Conservation (phyloP, 2,329 filamentous ascomycete species). For the Colletotrichum chlorophyti region DNA sequence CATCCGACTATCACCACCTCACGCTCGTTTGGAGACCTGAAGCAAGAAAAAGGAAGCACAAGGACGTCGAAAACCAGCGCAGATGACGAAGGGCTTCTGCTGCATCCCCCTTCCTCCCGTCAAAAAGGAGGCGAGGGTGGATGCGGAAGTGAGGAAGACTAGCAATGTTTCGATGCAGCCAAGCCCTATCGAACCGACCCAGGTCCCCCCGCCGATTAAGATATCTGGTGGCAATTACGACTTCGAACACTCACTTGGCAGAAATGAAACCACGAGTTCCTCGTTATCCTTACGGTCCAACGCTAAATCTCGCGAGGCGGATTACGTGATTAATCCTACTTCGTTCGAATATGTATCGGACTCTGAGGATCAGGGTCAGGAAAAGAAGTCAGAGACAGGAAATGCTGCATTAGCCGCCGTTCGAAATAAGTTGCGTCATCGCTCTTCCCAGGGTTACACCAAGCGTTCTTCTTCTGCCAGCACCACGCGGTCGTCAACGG, state of each 20-base stretch:
- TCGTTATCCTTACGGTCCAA: conserved; percentile 8
- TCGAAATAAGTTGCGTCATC: conserved; percentile 51
- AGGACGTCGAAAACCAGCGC: background rate
- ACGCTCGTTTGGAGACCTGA: conserved; percentile 21
- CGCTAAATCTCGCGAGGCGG: conserved; percentile 9
- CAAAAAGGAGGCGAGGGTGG: background rate
- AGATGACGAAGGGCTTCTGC: conserved; percentile 9
- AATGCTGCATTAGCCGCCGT: conserved; percentile 43
- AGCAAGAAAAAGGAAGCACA: too few species aligned
- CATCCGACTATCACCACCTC: conserved; percentile 19
- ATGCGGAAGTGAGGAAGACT: background rate
- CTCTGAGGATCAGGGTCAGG: conserved; percentile 5
- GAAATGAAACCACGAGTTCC: conserved; percentile 2
- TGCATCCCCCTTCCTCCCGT: background rate
- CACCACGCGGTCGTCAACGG: background rate
- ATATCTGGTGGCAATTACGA: conserved; percentile 13
- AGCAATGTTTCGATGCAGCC: background rate
- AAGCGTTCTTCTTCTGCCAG: conserved; percentile 35
- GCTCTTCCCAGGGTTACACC: conserved; percentile 51
- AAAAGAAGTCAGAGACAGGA: background rate
- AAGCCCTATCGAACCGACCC: background rate
- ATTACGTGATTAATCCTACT: conserved; percentile 12
- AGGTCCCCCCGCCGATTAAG: conserved; percentile 13
- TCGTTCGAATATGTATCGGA: conserved; percentile 19
- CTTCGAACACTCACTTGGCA: conserved; percentile 1